Evolutionary conservation across 176 grass and related monocot species (phyloP), one percentile per base, ranked within the genome.

Genomic region (Triticum aestivum): DNA sequence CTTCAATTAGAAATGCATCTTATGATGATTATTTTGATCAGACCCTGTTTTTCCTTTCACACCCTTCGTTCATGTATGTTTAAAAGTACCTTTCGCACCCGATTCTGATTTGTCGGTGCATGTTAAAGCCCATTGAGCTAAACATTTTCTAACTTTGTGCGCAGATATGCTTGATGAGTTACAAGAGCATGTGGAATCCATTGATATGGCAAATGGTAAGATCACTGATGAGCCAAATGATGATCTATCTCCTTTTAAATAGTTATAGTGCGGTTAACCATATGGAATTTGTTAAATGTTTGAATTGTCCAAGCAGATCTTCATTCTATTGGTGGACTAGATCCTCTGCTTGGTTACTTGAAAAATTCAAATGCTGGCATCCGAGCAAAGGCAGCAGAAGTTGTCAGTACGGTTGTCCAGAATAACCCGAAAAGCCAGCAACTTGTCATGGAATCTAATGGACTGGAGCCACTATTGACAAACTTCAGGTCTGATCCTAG

Each of bases 361-460:
- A 94, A 89, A 80, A 94, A 94, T 54, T 83, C 90, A 41, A 78
- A 96, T 89, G 90, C 90, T 91, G 88, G 94, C 77, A 94, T 99
- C 73, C 76, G 97, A 72, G 87, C 97, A 52, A 99, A 99, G 87
- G 92, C 97, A 27, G 94, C 97, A n/a, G 94, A 99, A 78, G 92
- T 94, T 83, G 88, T 99, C 2, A 91, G 90, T 52, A 96, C 92
- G 10, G 85, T 96, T 81, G 97, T 96, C 54, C 92, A 99, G 72
- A 99, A 99, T 86, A 99, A 99, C 70, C 92, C 92, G 18, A 92
- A 84, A 66, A 96, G 92, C 65, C 94, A 94, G 79, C 89, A 93
- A 82, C 92, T 96, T 78, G 92, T 99, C 23, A 93, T 96, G 89
- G 97, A 94, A 79, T 87, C 89, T 44, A 90, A 91, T 77, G 97